Conservation (phyloP, 345 rosid species). For the Camelina hispida region DNA sequence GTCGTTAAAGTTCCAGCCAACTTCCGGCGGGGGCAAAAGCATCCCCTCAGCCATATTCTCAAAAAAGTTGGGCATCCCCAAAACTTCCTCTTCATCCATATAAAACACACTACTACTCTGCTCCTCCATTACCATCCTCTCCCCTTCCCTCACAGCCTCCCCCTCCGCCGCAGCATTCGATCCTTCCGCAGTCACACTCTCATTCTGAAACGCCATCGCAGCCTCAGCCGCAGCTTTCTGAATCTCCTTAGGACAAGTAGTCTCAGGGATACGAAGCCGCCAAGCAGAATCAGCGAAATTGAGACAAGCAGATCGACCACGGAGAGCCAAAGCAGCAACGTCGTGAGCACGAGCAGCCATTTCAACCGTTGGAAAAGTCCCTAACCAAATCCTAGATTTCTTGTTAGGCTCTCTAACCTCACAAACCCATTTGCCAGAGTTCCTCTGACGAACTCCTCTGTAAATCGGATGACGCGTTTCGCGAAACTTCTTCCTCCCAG, state of each 20-base stretch:
- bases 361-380: conserved; percentile 72
- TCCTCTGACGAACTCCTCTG: conserved; percentile 74
- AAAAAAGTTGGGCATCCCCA: conserved; percentile 66
- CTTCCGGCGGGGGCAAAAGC: conserved; percentile 76
- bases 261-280: conserved; percentile 70
- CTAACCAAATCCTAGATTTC: conserved; percentile 89
- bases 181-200: conserved; percentile 14
- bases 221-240: conserved; percentile 73
- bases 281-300: conserved; percentile 91
- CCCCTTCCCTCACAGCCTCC: background rate
- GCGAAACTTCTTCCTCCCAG: conserved; percentile 82
- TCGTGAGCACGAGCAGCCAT: conserved; percentile 98
- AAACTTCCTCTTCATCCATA: conserved; percentile 67
- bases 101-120: conserved; percentile 8
- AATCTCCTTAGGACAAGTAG: conserved; percentile 65
- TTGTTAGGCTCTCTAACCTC: conserved; percentile 88
- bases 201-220: conserved; percentile 39
- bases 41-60: conserved; percentile 79
- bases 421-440: conserved; percentile 87
- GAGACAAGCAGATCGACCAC: conserved; percentile 78
- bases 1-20: conserved; percentile 42
- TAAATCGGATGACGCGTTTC: conserved; percentile 92
- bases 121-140: conserved; percentile 23
- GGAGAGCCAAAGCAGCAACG: conserved; percentile 76
- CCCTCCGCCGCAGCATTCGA: background rate